Base-by-base conservation (phyloP, 2,329 filamentous ascomycete species). In the Cladobotryum mycophilum region DNA sequence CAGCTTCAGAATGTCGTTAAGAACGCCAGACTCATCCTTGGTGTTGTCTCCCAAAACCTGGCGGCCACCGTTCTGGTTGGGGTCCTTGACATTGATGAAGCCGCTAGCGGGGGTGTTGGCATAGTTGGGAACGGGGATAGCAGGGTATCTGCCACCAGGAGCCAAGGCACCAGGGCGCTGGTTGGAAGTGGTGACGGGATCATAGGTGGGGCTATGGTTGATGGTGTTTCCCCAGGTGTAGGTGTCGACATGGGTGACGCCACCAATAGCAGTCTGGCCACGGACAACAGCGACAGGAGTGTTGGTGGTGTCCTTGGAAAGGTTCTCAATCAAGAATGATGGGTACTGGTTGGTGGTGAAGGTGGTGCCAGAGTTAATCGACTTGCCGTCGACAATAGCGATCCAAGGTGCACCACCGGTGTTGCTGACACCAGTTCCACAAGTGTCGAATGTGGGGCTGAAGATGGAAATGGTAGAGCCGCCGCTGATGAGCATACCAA, bases 201-300 rank as follows among this genome's bases (percentile, higher is more conserved):
- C 68, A 49, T 73, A 73, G 50, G 66, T 60, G n/a, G 71, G 70
- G 54, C 65, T 61, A 35, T 63, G 61, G 41, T 63, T 66, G 17
- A 72, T 67, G 2, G 70, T 73, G 57, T 74, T 75, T 48, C 60
- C 71, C 50, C 67, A 74, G 4, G 68, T 65, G 51, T 69, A 72
- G 12, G 69, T 72, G 20, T 68, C 55, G n/a, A 73, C 62, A 53
- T 71, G 64, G 36, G 55, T 59, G n/a, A 44, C 7, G 25, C 46
- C 30, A 2, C 60, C 61, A 12, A 73, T 61, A 8, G 63, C 53
- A 1, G 64, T 70, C 4, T 56, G 58, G 7, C 60, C 60, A 0
- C 63, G 64, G 0, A 64, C 60, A 41, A 67, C 58, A 2, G 65
- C 68, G 33, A 73, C 56, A 52, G 68, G 58, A 13, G 65, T 67